Evolutionary conservation across 2,329 filamentous ascomycete genomes (phyloP), one percentile per base, ranked within the genome.

Genomic region (Beauveria brongniartii): DNA sequence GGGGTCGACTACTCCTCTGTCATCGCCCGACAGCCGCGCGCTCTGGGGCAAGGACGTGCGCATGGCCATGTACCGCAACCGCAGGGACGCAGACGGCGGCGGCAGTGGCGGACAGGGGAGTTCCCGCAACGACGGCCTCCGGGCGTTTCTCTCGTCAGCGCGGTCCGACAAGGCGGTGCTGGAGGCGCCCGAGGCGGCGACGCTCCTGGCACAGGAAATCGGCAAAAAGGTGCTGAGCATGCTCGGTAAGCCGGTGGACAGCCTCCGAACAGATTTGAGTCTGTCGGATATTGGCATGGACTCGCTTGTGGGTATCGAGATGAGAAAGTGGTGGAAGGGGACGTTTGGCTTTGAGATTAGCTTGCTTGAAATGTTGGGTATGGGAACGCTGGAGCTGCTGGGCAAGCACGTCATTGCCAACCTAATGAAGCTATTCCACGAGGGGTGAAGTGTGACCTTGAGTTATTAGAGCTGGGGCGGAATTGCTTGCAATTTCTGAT

Each of bases 291-390:
- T 66, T 9, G 64, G 63, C 51, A 40, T 66, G 20, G 66, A 67
- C 46, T 66, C 65, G 12, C 40, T 67, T 34, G 62, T 67, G 1
- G 65, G 58, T 4, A 63, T 67, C 20, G 66, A 67, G 58, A 61
- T 67, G 9, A 62, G 64, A 3, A 65, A 63, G 37, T 67, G 66
- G 66, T 55, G 63, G 24, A 40, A 61, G 14, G 59, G 61, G n/a
- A 62, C 61, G 18, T 51, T 64, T 44, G 65, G 64, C 3, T 59
- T 65, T 40, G 52, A 64, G 1, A 62, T 66, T 43, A 63, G 46
- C 3, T n/a, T 60, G 14, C 56, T 60, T 20, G 61, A 60, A 14
- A 54, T 61, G 34, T 10, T 55, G 20, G 52, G 52, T 18, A 54
- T 55, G 52, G 52, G 48, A 37, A 51, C 48, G 9, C 28, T 52